Evolutionary conservation across 2,329 filamentous ascomycete species (phyloP).

Genomic region (Hirsutella rhossiliensis): DNA sequence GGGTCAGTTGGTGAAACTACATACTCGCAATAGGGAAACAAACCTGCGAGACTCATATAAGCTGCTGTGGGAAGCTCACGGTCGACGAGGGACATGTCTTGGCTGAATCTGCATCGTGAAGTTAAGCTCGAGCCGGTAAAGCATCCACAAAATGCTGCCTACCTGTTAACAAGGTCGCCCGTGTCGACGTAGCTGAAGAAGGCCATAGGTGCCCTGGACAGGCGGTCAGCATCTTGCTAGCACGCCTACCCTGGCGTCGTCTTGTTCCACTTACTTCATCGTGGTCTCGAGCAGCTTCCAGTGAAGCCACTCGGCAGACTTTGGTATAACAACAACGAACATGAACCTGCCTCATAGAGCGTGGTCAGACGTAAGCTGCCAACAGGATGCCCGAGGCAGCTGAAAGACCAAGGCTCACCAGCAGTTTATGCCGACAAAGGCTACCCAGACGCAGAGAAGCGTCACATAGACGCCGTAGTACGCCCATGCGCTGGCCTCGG

Average conservation of each 20-base stretch:
- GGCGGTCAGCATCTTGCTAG: background rate
- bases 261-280: constrained; percentile 1
- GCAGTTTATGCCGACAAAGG: background rate
- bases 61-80: background rate
- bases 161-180: constrained; percentile 1
- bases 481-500: background rate
- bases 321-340: background rate
- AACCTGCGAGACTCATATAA: background rate
- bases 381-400: background rate
- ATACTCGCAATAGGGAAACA: background rate
- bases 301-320: background rate
- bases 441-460: background rate
- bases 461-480: constrained; percentile 1
- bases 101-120: constrained; percentile 1
- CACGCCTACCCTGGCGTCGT: background rate
- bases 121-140: background rate
- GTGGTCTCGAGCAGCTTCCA: background rate
- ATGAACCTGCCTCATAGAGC: background rate
- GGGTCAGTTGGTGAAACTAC: too few species aligned
- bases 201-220: constrained; percentile 1
- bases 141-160: background rate
- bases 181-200: constrained; percentile 1
- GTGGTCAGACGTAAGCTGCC: background rate
- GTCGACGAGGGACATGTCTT: constrained; percentile 2
- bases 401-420: background rate